A percentile compares a stretch with the other conserved stretches of the same genome.
Evolutionary conservation across 2,329 filamentous ascomycete species (phyloP).

Genomic region (Trichoderma harzianum): DNA sequence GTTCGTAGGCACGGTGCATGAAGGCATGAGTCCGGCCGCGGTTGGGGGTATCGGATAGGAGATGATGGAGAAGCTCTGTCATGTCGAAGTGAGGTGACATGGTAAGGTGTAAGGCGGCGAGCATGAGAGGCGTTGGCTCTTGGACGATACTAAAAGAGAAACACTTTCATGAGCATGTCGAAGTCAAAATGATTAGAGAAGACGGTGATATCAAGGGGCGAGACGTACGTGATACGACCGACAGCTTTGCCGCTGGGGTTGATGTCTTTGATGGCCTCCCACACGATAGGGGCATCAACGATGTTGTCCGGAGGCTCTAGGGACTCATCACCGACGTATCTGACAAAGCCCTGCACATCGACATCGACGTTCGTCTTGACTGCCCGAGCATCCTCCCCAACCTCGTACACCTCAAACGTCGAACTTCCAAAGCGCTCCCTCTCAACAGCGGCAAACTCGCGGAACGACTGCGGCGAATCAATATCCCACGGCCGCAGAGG

Average conservation of each 20-base stretch:
- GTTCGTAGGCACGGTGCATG: slow-evolving; percentile 48
- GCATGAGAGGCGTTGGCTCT: slow-evolving; percentile 58
- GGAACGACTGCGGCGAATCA: slow-evolving; percentile 31
- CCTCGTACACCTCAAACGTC: slow-evolving; percentile 57
- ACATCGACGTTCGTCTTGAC: slow-evolving; percentile 30
- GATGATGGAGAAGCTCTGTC: slow-evolving; percentile 55
- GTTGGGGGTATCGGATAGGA: slow-evolving; percentile 48
- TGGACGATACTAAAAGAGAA: slow-evolving; percentile 47
- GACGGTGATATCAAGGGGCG: background rate
- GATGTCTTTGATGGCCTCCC: slow-evolving; percentile 40
- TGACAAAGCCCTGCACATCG: slow-evolving; percentile 26
- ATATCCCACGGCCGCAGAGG: slow-evolving; percentile 35
- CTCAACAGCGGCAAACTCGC: slow-evolving; percentile 36
- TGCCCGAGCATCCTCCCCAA: slow-evolving; percentile 45
- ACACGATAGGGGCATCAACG: slow-evolving; percentile 40
- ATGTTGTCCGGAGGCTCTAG: slow-evolving; percentile 28
- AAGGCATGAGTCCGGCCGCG: slow-evolving; percentile 44
- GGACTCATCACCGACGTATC: slow-evolving; percentile 26
- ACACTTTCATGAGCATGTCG: slow-evolving; percentile 25
- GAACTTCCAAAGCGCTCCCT: slow-evolving; percentile 43
- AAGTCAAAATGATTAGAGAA: background rate
- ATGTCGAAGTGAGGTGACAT: slow-evolving; percentile 59
- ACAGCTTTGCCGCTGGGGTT: slow-evolving; percentile 42
- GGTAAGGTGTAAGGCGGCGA: slow-evolving; percentile 57
- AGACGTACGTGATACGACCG: slow-evolving; percentile 54